Conservation (phyloP, 805 yeast species). For the Hagleromyces aurorensis region DNA sequence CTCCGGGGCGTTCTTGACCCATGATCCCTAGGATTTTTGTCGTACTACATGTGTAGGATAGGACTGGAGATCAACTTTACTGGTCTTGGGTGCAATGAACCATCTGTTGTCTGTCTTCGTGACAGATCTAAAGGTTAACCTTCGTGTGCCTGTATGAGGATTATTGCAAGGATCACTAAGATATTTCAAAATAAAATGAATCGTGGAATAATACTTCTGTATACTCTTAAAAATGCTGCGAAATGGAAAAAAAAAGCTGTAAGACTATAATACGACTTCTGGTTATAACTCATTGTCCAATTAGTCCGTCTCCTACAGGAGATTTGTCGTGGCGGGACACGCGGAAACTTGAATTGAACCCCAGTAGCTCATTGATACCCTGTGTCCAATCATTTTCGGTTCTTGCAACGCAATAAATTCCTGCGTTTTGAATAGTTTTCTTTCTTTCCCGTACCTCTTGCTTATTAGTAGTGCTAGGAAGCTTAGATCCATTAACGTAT, state of each 20-base stretch:
- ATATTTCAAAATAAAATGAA: no score
- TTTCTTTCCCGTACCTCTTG: conserved; percentile 12
- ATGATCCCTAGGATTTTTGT: conserved; percentile 54
- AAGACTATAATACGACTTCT: no score
- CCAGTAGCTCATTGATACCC: conserved; percentile 79
- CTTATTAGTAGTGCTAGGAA: conserved; percentile 32
- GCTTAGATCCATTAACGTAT: conserved; percentile 41
- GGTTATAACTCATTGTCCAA: conserved; percentile 1
- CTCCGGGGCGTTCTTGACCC: conserved; percentile 56
- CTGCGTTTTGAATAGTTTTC: conserved; percentile 33
- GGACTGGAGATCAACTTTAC: conserved; percentile 56
- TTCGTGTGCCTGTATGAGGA: conserved; percentile 73
- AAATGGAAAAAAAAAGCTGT: no score
- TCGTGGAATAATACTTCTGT: no score
- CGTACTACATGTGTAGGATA: conserved; percentile 29
- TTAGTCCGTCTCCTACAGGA: conserved; percentile 9
- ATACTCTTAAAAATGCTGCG: no score
- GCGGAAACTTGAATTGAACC: conserved; percentile 81
- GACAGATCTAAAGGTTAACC: conserved; percentile 56
- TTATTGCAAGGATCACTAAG: conserved; percentile 43
- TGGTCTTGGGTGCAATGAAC: conserved; percentile 71
- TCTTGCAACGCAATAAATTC: conserved; percentile 83
- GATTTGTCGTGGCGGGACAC: conserved; percentile 24
- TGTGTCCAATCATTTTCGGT: conserved; percentile 86
- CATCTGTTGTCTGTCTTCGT: conserved; percentile 42